Conservation (phyloP, 176 grass and related monocot species). For the Elaeis guineensis region DNA sequence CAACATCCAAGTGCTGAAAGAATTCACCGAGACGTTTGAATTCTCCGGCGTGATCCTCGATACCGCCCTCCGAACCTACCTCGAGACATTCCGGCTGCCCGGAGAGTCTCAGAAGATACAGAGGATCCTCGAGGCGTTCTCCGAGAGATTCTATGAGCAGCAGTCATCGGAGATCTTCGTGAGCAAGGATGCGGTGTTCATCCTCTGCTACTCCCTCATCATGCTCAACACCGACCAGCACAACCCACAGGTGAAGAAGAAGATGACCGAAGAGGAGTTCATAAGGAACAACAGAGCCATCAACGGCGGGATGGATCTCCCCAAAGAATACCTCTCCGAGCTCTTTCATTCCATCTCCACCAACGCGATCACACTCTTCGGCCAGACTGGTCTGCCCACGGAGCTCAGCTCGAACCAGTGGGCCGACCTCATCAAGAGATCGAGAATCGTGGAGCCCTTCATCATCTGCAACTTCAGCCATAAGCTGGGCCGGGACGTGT, state of each 20-base stretch:
- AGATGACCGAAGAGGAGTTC: slow-evolving; percentile 95
- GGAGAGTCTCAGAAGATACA: slow-evolving; percentile 99
- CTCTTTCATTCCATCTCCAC: slow-evolving; percentile 77
- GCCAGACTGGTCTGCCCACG: neutral
- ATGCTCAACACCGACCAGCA: slow-evolving; percentile 98
- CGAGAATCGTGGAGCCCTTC: slow-evolving; percentile 44
- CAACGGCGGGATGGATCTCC: slow-evolving; percentile 69
- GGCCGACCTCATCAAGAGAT: slow-evolving; percentile 55
- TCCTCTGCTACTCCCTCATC: slow-evolving; percentile 89
- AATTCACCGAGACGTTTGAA: slow-evolving; percentile 75
- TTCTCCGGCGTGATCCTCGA: slow-evolving; percentile 70
- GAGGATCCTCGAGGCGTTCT: slow-evolving; percentile 73
- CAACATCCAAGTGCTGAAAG: slow-evolving; percentile 59
- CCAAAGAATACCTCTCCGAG: slow-evolving; percentile 73
- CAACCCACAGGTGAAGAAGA: slow-evolving; percentile 98
- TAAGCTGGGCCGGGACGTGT: slow-evolving; percentile 68
- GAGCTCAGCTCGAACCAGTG: slow-evolving; percentile 51
- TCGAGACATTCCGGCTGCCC: slow-evolving; percentile 75
- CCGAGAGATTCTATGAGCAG: slow-evolving; percentile 75
- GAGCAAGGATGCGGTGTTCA: slow-evolving; percentile 71
- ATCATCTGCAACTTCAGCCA: slow-evolving; percentile 74
- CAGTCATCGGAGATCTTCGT: slow-evolving; percentile 55
- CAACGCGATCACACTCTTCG: slow-evolving; percentile 74
- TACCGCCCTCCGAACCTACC: slow-evolving; percentile 63
- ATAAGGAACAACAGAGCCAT: slow-evolving; percentile 85